Base-by-base conservation (phyloP, 106 monocot species). In the Phalaenopsis equestris region DNA sequence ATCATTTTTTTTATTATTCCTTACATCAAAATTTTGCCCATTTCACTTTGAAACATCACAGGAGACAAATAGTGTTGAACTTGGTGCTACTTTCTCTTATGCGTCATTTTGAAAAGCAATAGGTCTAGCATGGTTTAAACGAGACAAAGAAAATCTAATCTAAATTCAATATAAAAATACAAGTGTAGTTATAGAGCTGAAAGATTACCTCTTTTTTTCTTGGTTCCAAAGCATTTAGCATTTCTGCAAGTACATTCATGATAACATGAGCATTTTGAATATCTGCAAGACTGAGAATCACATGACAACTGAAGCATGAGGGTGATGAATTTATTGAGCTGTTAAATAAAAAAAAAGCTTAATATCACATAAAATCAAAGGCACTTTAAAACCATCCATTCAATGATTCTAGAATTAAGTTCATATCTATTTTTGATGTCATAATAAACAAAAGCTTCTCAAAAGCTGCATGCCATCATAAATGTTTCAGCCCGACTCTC, bases 191-290 rank as follows among this genome's bases (percentile, higher is more conserved):
- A 21, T 21, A 19, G n/a, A 43, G 15, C n/a, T 74, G 6, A 4
- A 74, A 74, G 43, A 36, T 41, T 90, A 98, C 97, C 97, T 98
- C 94, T 82, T 84, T 86, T 80, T 94, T 92, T 85, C 84, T 81
- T 41, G 90, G 94, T 87, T 94, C 92, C 52, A 94, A 86, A 70
- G 92, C 94, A 85, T 89, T 94, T 56, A 98, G 41, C 94, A 98
- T 98, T 85, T 98, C 97, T 70, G 89, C 81, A 82, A 98, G 90
- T 80, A 98, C 92, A 84, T 91, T 94, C 92, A 92, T 91, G 80
- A 98, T 89, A 42, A 89, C 89, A 76, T 90, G 94, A 5, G 97
- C 97, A 88, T 98, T 98, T 82, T 98, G 94, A 82, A 98, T 94
- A 85, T 98, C 97, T 83, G 86, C 67, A 41, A 86, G 75, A 76